A percentile compares a stretch with the other conserved stretches of the same genome.
Conservation (phyloP, 179 eudicot genomes). For the Beta lomatogona region DNA sequence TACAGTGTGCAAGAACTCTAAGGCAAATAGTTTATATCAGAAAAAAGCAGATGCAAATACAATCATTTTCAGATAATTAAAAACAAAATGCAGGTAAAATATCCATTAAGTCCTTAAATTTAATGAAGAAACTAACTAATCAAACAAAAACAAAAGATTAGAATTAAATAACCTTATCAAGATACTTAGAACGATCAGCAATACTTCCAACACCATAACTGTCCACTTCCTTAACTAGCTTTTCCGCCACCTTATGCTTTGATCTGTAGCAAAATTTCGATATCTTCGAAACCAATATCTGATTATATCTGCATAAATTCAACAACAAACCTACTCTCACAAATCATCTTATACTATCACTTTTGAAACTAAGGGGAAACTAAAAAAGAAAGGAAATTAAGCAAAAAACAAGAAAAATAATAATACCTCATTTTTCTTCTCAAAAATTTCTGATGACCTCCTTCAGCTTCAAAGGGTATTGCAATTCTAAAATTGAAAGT, state of each 20-base stretch:
- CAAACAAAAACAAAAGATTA: background rate
- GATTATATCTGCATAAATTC: conserved; percentile 53
- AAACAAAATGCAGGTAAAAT: background rate
- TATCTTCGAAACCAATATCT: conserved; percentile 46
- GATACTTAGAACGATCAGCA: conserved; percentile 40
- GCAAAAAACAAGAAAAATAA: background rate
- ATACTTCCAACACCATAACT: conserved; percentile 45
- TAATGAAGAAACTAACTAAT: background rate
- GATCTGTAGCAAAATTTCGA: conserved; percentile 59
- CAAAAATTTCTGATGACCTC: conserved; percentile 49
- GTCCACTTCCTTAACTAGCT: conserved; percentile 52
- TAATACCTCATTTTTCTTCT: conserved; percentile 56
- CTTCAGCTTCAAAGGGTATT: conserved; percentile 46
- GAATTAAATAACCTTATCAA: conserved; percentile 46
- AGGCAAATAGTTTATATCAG: no score
- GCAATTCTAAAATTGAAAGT: conserved; percentile 44
- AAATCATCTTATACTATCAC: background rate
- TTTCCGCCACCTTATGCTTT: conserved; percentile 59
- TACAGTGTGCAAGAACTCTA: background rate
- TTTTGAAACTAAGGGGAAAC: background rate
- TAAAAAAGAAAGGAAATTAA: no score
- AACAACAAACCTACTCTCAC: background rate
- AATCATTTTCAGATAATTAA: background rate
- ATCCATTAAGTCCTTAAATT: background rate
- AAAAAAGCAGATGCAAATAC: no score